Evolutionary conservation across 192 early-diverging fungal species (phyloP).

Genomic region (Backusella westeae): DNA sequence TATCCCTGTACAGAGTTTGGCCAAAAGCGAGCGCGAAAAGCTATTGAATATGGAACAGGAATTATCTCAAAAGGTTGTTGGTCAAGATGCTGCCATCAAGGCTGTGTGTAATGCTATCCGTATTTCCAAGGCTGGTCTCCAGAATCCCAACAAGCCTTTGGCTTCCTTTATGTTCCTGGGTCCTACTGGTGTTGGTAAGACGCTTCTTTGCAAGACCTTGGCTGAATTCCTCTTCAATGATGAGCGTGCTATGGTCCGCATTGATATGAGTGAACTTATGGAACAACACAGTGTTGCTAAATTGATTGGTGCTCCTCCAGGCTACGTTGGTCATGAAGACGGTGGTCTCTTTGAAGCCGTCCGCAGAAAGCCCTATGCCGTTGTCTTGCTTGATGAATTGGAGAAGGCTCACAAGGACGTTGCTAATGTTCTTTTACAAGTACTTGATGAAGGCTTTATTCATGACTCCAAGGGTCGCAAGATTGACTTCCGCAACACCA

Average conservation of each 20-base stretch:
- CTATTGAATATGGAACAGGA: slow-evolving; percentile 74
- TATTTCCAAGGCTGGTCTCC: slow-evolving; percentile 75
- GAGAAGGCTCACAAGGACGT: slow-evolving; percentile 88
- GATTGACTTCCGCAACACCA: slow-evolving; percentile 77
- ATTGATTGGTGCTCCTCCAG: slow-evolving; percentile 77
- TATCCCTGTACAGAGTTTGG: slow-evolving; percentile 89
- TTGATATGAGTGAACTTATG: slow-evolving; percentile 85
- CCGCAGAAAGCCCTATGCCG: slow-evolving; percentile 73
- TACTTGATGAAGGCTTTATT: slow-evolving; percentile 80
- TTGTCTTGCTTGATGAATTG: slow-evolving; percentile 78
- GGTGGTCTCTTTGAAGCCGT: slow-evolving; percentile 79
- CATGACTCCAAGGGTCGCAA: slow-evolving; percentile 79
- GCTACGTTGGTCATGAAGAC: slow-evolving; percentile 78
- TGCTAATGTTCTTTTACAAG: slow-evolving; percentile 89
- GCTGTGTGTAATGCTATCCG: slow-evolving; percentile 73
- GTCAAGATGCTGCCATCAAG: slow-evolving; percentile 68
- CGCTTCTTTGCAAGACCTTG: slow-evolving; percentile 72
- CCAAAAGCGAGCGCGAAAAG: slow-evolving; percentile 83
- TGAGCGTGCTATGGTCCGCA: slow-evolving; percentile 66
- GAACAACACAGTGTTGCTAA: slow-evolving; percentile 55
- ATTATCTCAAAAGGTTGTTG: slow-evolving; percentile 82
- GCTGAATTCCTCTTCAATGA: slow-evolving; percentile 78
- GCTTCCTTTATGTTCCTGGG: slow-evolving; percentile 83
- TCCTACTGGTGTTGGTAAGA: slow-evolving; percentile 85
- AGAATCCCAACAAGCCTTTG: slow-evolving; percentile 67